Conservation (phyloP, 2,329 filamentous ascomycete genomes). For the Beauveria bassiana region DNA sequence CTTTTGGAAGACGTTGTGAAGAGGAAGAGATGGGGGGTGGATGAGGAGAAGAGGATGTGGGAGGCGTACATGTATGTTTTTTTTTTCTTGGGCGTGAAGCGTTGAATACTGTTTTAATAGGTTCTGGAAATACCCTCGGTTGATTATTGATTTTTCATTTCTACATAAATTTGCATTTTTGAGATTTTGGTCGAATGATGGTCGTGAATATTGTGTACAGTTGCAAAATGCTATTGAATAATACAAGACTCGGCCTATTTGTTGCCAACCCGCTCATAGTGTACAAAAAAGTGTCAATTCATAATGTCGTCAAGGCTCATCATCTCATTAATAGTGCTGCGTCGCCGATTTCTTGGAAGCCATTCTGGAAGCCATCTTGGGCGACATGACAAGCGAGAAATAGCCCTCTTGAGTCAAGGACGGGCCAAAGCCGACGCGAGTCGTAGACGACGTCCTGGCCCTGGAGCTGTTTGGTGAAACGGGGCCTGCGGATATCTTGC, state of each 20-base stretch:
- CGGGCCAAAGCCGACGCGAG: conserved; percentile 24
- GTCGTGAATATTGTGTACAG: not conserved
- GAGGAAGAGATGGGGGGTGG: not conserved
- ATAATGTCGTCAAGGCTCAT: not conserved
- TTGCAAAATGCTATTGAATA: not conserved
- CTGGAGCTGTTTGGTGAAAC: conserved; percentile 40
- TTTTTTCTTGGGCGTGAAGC: not conserved
- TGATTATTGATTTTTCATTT: not conserved
- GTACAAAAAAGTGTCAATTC: not conserved
- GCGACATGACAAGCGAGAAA: conserved; percentile 29
- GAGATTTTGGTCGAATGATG: too few species aligned
- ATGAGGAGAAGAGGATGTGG: not conserved
- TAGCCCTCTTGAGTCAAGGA: conserved; percentile 31
- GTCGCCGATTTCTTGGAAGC: conserved; percentile 21
- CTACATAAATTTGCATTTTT: not conserved
- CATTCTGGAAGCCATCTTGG: conserved; percentile 21
- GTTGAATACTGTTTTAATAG: not conserved
- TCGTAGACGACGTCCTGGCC: conserved; percentile 38
- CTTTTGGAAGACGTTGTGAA: conserved; percentile 80
- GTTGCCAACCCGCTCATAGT: not conserved
- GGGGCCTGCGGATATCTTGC: conserved; percentile 15
- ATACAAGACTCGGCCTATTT: not conserved
- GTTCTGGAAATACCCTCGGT: not conserved
- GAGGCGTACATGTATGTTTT: conserved; percentile 9
- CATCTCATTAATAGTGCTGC: not conserved